Conservation (phyloP, 2,329 filamentous ascomycete genomes). For the Xylaria sp. region DNA sequence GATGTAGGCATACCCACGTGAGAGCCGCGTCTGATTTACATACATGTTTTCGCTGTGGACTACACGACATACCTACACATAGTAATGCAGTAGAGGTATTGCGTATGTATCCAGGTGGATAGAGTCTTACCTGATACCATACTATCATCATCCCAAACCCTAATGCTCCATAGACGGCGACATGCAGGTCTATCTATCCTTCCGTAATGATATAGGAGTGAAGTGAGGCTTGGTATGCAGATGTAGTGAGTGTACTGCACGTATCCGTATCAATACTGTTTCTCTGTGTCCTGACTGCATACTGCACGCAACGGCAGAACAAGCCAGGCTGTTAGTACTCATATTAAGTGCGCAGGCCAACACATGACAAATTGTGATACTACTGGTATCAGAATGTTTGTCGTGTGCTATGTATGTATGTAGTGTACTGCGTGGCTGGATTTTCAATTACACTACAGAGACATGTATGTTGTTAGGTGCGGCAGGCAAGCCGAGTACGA, state of each 20-base stretch:
- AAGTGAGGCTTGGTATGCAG: neutral
- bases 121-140: conserved; percentile 1
- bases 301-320: conserved; percentile 8
- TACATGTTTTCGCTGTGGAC: neutral
- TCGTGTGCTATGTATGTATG: conserved; percentile 15
- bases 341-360: too few relatives aligned
- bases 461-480: neutral
- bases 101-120: neutral
- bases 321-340: neutral
- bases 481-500: conserved; percentile 32
- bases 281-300: neutral
- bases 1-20: too few relatives aligned
- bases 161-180: neutral
- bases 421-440: too few relatives aligned
- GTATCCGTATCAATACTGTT: conserved; percentile 6
- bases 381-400: conserved; percentile 8
- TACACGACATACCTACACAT: neutral
- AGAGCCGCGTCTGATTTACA: neutral
- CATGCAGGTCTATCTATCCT: conserved; percentile 13
- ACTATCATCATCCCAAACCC: neutral
- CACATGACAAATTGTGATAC: conserved; percentile 25
- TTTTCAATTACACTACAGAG: too few relatives aligned
- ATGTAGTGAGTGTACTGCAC: conserved; percentile 17
- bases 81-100: too few relatives aligned
- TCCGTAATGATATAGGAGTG: neutral